phyloP scores from a whole-genome alignment of 192 early-diverging fungal species.

The Backusella liffmaniae region DNA sequence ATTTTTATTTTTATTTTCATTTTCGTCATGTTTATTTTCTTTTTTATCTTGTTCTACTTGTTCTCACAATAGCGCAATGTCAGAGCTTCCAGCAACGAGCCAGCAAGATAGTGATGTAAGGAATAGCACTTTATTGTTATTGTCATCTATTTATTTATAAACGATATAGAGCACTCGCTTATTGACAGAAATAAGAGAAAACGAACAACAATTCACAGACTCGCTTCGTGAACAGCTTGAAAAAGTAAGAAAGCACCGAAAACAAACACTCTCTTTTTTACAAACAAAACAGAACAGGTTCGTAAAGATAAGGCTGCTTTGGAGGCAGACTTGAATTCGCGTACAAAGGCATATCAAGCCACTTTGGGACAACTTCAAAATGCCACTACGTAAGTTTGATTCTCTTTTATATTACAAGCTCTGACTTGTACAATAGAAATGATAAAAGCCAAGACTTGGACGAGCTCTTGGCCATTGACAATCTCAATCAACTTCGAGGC shows the following conservation, averaged over 20 bases:
- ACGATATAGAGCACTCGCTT: neutral
- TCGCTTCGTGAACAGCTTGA: slow-evolving; percentile 29
- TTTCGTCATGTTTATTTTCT: neutral
- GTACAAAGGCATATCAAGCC: slow-evolving; percentile 23
- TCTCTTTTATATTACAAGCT: neutral
- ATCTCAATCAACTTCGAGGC: neutral
- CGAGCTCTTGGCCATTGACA: neutral
- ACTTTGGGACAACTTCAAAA: slow-evolving; percentile 23
- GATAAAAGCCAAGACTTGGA: neutral
- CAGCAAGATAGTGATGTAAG: neutral
- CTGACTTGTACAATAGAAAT: neutral
- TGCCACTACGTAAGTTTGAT: neutral
- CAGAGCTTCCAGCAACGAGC: neutral
- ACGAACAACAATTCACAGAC: slow-evolving; percentile 22
- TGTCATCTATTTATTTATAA: too few relatives aligned
- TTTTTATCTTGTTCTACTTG: neutral
- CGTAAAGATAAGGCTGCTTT: slow-evolving; percentile 34
- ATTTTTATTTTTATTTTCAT: neutral
- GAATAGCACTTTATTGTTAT: too few relatives aligned
- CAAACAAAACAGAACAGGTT: slow-evolving; percentile 20
- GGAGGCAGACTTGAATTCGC: slow-evolving; percentile 32
- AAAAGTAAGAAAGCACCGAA: slow-evolving; percentile 3
- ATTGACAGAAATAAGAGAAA: slow-evolving; percentile 21
- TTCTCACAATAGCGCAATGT: neutral
- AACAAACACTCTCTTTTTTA: neutral